These are phyloP conservation scores for Alternaria hordeiaustralica DNA, from an alignment of 2,329 filamentous ascomycete genomes.

Conservation along the genomic window DNA sequence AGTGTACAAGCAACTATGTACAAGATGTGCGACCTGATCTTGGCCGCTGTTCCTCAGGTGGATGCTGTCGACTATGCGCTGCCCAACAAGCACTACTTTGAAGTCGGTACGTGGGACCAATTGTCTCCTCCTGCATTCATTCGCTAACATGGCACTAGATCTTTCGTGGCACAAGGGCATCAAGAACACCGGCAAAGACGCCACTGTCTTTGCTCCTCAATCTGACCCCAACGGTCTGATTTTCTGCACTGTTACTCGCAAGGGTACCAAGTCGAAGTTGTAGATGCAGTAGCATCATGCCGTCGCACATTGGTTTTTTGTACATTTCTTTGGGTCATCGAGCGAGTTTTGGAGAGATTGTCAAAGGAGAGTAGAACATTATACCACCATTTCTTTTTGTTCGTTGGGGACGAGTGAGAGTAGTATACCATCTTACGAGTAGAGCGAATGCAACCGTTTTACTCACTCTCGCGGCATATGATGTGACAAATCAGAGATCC, in stretches of 20 bases:
- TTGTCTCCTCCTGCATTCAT: neutral
- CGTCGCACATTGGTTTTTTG: slow-evolving; percentile 17
- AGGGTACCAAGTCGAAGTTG: slow-evolving; percentile 53
- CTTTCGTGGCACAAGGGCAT: slow-evolving; percentile 95
- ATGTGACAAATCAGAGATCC: neutral
- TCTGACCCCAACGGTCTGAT: slow-evolving; percentile 94
- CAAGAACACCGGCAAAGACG: slow-evolving; percentile 94
- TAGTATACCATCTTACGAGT: slow-evolving; percentile 11
- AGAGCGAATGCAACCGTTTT: neutral
- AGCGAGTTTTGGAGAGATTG: slow-evolving; percentile 15
- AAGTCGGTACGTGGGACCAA: slow-evolving; percentile 71
- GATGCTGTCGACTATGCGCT: slow-evolving; percentile 80
- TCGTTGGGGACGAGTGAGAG: slow-evolving; percentile 20
- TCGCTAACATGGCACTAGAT: slow-evolving; percentile 61
- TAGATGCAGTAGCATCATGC: slow-evolving; percentile 32
- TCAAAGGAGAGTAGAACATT: slow-evolving; percentile 35
- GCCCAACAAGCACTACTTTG: slow-evolving; percentile 99
- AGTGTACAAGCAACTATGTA: slow-evolving; percentile 99
- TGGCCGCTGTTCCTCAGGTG: slow-evolving; percentile 74
- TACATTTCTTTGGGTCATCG: slow-evolving; percentile 21
- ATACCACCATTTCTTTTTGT: slow-evolving; percentile 29
- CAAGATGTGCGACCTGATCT: slow-evolving; percentile 91
- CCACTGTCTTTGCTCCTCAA: slow-evolving; percentile 94
- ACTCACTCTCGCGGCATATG: neutral
- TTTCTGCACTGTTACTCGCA: slow-evolving; percentile 82